Base-by-base conservation (phyloP, 2,329 filamentous ascomycete species). In the Trichoderma asperellum region DNA sequence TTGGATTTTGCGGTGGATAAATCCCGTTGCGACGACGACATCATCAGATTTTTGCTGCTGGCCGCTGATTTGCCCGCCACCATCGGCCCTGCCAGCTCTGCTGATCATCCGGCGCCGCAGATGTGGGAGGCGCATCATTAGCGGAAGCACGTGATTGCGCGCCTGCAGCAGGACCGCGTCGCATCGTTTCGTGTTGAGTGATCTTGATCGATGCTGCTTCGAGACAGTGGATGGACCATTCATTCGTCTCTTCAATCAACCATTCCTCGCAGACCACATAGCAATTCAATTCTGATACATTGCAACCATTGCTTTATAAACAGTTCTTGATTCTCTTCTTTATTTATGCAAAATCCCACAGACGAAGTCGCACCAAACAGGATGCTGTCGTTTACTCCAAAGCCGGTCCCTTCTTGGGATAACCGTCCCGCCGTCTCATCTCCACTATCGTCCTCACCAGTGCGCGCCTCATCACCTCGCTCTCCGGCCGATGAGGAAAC, bases 401-500 rank as follows among this genome's bases (percentile, higher is more conserved):
- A 81, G n/a, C 81, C 84, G 21, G 79, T 81, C 60, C 83, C 85
- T 68, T 75, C 79, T 37, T 84, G 83, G 77, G 78, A 82, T 60
- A 77, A 84, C 76, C 82, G 82, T 18, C 87, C 87, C 2, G 71
- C 78, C 43, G 78, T 83, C 35, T 79, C 87, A 1, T 89, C 87
- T 59, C 87, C 86, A 6, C 84, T 88, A 4, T 87, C 87, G 2
- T 89, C 87, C 2, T 88, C 87, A 2, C 87, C 87, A 14, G 77
- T 88, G 64, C 85, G 86, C 73, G 82, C 83, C n/a, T 81, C 83
- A 5, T 84, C 85, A 12, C 79, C 81, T 12, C 78, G 84, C 10
- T 83, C 83, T 1, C 79, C 81, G 21, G 78, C 81, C 71, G 75
- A 85, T 68, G 76, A 77, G 18, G 84, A 85, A 72, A 68, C 77